phyloP scores from a whole-genome alignment of 164 flowering plant species.

The Chloranthus sessilifolius region DNA sequence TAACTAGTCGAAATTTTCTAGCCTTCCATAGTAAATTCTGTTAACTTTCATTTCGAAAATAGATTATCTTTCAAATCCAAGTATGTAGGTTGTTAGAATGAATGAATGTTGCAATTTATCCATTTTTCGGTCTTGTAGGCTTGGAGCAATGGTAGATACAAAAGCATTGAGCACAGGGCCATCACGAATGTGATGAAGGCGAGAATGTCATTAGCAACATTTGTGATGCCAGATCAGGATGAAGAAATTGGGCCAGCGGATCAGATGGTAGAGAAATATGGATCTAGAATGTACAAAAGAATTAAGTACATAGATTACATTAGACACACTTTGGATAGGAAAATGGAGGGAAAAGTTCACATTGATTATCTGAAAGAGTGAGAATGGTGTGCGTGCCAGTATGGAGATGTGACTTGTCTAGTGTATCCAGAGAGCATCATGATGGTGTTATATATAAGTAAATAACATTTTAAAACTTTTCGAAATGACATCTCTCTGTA shows the following conservation, averaged over 20 bases:
- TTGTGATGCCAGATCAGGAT: conserved; percentile 13
- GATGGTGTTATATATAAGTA: no score
- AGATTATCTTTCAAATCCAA: background rate
- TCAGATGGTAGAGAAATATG: conserved; percentile 5
- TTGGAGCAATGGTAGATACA: conserved; percentile 15
- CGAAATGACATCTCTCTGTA: no score
- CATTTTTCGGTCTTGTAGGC: conserved; percentile 11
- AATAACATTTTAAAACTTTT: no score
- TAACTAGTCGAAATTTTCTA: no score
- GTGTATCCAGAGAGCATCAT: no score
- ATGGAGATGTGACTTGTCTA: no score
- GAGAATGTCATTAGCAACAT: conserved; percentile 20
- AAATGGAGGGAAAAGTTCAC: conserved; percentile 18
- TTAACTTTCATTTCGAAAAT: background rate
- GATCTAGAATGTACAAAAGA: conserved; percentile 10
- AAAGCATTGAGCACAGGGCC: conserved; percentile 26
- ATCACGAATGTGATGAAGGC: conserved; percentile 16
- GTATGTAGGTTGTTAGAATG: no score
- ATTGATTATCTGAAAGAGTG: background rate
- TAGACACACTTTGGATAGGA: conserved; percentile 6
- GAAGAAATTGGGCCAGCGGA: conserved; percentile 13
- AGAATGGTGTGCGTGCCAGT: no score
- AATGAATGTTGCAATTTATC: background rate
- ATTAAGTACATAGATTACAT: conserved; percentile 12
- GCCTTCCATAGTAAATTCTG: no score